Evolutionary conservation across 1,284 basidiomycete genomes (phyloP).

Genomic region (Mycena sp.): DNA sequence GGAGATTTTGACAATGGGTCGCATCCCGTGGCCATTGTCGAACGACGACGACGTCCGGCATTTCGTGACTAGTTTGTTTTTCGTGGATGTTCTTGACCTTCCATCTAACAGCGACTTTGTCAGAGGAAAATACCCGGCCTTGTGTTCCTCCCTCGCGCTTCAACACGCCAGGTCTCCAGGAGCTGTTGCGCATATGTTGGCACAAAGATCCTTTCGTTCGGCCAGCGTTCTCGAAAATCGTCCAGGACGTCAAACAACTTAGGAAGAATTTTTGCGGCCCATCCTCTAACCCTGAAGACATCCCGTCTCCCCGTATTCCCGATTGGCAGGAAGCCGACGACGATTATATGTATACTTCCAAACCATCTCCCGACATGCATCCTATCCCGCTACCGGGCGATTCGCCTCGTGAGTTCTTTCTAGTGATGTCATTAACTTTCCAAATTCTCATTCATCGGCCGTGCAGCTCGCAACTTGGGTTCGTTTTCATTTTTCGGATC

Average conservation of each 20-base stretch:
- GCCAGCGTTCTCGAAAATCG: conserved; percentile 58
- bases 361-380: too few species aligned
- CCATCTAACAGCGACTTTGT: not conserved
- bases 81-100: not conserved
- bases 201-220: conserved; percentile 52
- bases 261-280: conserved; percentile 36
- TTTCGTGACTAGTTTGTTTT: conserved; percentile 66
- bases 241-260: conserved; percentile 50
- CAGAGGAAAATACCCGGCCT: conserved; percentile 68
- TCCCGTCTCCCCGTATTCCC: conserved; percentile 28
- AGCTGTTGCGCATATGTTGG: conserved; percentile 62
- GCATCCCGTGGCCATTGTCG: conserved; percentile 65
- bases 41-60: conserved; percentile 69
- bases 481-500: conserved; percentile 21
- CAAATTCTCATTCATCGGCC: not conserved
- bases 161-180: conserved; percentile 41
- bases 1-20: conserved; percentile 74
- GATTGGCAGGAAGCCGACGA: conserved; percentile 24
- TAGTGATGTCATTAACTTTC: not conserved
- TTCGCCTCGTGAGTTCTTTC: conserved; percentile 21
- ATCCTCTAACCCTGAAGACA: conserved; percentile 26
- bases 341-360: conserved; percentile 16
- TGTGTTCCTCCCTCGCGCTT: conserved; percentile 51
- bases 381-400: conserved; percentile 10
- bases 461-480: conserved; percentile 11